Evolutionary conservation across 768 basidiomycete genomes (phyloP), one percentile per base, ranked within the genome.

Genomic region (Rhodocollybia butyracea): DNA sequence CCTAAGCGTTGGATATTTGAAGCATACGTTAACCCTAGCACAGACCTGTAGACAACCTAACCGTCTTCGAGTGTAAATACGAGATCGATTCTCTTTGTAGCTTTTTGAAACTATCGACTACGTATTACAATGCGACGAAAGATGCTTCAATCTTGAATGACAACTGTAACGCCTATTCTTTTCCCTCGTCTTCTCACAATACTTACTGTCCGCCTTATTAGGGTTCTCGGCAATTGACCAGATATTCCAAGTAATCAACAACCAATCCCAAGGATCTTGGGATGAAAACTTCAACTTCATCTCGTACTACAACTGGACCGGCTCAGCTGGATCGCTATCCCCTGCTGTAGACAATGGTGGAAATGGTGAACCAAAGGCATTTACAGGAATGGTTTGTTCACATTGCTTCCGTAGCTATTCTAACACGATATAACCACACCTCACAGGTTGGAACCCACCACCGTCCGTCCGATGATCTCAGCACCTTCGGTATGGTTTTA

Each of bases 31-130:
- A 55, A 26, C 19, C 43, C 34, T 26, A n/a, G 26, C 21, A 21
- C 43, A 90, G 88, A 2, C 85, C 87, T 4, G 79, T 91, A 21
- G 69, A 89, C 60, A 82, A 85, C 55, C 73, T 76, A 51, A 85
- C 81, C 0, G 89, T 91, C 0, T 91, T 87, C 59, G 89, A 91
- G 66, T 91, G 89, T 82, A 91, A 91, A 86, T 91, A 89, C 61
- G 89, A 91, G 65, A 74, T 91, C 46, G 89, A 91, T 64, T 90
- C 88, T 0, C 71, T 91, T 1, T 89, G 87, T 57, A 82, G 87
- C 5, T 91, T 91, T 72, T 68, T 91, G 61, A 91, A 91, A 68
- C 74, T 91, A 12, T 91, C 89, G 12, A 71, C 85, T 26, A 81
- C 81, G 3, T 91, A 89, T 67, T 89, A 85, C 54, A 72, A 83